Conservation (phyloP, 495 filamentous ascomycete genomes). For the Penicillium mononematosum region DNA sequence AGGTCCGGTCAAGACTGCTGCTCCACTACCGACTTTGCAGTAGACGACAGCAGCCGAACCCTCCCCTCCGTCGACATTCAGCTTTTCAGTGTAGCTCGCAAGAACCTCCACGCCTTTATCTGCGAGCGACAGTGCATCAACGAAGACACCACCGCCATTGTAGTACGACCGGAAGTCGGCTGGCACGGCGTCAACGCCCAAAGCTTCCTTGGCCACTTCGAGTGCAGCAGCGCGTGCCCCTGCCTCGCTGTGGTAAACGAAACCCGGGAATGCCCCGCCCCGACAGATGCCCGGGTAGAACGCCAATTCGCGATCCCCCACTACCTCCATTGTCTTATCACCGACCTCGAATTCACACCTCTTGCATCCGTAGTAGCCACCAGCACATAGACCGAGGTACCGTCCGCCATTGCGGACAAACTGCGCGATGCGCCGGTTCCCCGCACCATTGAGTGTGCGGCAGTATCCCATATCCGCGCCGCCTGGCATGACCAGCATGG, state of each 20-base stretch:
- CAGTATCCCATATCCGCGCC: slow-evolving; percentile 96
- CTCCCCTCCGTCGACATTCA: slow-evolving; percentile 75
- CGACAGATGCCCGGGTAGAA: slow-evolving; percentile 88
- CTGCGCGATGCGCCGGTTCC: slow-evolving; percentile 77
- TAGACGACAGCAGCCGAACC: slow-evolving; percentile 78
- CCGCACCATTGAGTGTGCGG: slow-evolving; percentile 79
- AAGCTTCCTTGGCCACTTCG: slow-evolving; percentile 59
- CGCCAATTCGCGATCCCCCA: slow-evolving; percentile 79
- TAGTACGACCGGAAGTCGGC: slow-evolving; percentile 76
- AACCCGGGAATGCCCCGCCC: slow-evolving; percentile 85
- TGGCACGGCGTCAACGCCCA: slow-evolving; percentile 56
- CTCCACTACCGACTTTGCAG: slow-evolving; percentile 82
- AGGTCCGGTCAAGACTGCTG: slow-evolving; percentile 77
- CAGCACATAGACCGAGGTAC: slow-evolving; percentile 91
- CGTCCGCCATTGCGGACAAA: slow-evolving; percentile 82
- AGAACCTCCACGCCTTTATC: slow-evolving; percentile 73
- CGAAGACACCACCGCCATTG: slow-evolving; percentile 95
- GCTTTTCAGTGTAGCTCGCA: slow-evolving; percentile 71
- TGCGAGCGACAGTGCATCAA: slow-evolving; percentile 64
- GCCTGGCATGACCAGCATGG: slow-evolving; percentile 87
- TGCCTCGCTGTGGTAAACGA: slow-evolving; percentile 85
- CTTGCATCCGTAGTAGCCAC: slow-evolving; percentile 83
- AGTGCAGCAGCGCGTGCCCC: slow-evolving; percentile 75
- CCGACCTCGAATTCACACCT: slow-evolving; percentile 91
- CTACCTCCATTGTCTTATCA: slow-evolving; percentile 75